A percentile compares a stretch with the other conserved stretches of the same genome.
phyloP scores from a whole-genome alignment of 805 yeast species.

The Naumovozyma castellii region DNA sequence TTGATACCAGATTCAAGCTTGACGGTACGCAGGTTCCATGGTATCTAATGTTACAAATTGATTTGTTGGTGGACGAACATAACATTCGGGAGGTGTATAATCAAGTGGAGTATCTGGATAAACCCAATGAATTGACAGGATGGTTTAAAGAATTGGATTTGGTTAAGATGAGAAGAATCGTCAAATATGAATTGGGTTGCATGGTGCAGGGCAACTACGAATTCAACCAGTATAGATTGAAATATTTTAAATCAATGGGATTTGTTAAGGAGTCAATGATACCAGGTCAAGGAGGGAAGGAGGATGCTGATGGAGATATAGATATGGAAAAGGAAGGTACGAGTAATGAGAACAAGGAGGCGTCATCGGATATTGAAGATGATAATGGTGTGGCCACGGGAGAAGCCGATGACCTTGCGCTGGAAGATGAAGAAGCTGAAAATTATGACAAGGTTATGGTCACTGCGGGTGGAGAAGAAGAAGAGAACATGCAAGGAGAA shows the following conservation, averaged over 20 bases:
- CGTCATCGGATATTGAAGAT: conserved; percentile 13
- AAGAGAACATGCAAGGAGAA: conserved; percentile 15
- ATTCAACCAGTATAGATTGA: conserved; percentile 34
- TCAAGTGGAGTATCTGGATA: conserved; percentile 45
- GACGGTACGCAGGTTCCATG: conserved; percentile 63
- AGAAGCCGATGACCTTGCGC: conserved; percentile 24
- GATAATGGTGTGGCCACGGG: conserved; percentile 28
- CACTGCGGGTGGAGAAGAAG: conserved; percentile 18
- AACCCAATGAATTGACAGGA: conserved; percentile 40
- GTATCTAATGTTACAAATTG: conserved; percentile 66
- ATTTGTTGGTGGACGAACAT: conserved; percentile 59
- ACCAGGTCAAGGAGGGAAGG: conserved; percentile 18
- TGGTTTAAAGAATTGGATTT: conserved; percentile 65
- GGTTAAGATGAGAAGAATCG: conserved; percentile 54
- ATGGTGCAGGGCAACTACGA: conserved; percentile 42
- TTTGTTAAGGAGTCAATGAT: conserved; percentile 33
- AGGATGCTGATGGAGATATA: conserved; percentile 24
- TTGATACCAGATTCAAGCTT: conserved; percentile 48
- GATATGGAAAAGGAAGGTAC: conserved; percentile 14
- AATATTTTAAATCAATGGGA: conserved; percentile 35
- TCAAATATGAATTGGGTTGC: conserved; percentile 62
- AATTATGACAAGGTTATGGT: conserved; percentile 23
- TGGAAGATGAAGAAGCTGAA: conserved; percentile 27
- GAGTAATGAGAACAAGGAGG: conserved; percentile 3
- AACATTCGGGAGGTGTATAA: conserved; percentile 41